Base-by-base conservation (phyloP, 2,329 filamentous ascomycete genomes). In the Leptographium lundbergii region DNA sequence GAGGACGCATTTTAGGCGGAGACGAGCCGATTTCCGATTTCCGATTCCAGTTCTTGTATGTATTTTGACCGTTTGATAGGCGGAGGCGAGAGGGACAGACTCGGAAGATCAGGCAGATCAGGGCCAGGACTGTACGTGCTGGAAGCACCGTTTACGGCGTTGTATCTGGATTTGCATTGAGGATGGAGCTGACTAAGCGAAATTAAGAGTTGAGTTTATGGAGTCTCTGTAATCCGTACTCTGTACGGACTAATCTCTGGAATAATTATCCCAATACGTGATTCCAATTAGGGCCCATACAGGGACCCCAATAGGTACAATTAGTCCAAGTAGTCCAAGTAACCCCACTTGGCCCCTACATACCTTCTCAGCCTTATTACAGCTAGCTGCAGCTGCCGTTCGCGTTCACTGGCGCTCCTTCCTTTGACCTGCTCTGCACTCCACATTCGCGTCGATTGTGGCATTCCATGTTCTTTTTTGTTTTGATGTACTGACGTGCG, bases 1-100 rank as follows among this genome's bases (percentile, higher is more conserved):
- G 82, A 85, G 67, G 82, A 85, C 68, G 78, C 74, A 42, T 84
- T 77, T 66, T 83, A 67, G 73, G 48, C 24, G 5, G 48, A 4
- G 48, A 51, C 17, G 48, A 29, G 17, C 14, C 5, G 36, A 19
- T n/a, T n/a, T n/a, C n/a, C n/a, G n/a, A n/a, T n/a, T n/a, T n/a
- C n/a, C 24, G 25, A 51, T 22, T 57, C 39, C 25, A 5, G 17
- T 56, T 56, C 54, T 56, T 56, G 54, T 51, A 57, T 51, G 45
- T 57, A 57, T 36, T 51, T 45, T 48, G 17, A 17, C 1, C 1
- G 1, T 9, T 29, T 25, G 7, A 45, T 2, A 45, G 17, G 7
- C 2, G 39, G 17, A 42, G 39, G 17, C 14, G 39, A 42, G 14
- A 19, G 11, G 10, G 36, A 9, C n/a, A n/a, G 19, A 45, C 42